Base-by-base conservation (phyloP, 2,329 filamentous ascomycete species). In the Chaetomium olivaceum region DNA sequence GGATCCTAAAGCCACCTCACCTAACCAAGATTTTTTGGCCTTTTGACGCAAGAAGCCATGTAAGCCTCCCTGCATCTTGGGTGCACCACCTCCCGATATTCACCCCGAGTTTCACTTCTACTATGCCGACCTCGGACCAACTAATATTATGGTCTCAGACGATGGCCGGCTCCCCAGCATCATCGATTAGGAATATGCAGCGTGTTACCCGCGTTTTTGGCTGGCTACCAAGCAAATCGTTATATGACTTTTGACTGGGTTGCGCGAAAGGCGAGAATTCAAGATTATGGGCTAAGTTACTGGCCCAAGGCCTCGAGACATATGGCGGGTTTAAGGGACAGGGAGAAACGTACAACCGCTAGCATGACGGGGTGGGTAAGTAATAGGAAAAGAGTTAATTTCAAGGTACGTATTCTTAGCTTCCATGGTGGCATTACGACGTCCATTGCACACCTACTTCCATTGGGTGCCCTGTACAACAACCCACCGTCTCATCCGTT, bases 141-240 rank as follows among this genome's bases (percentile, higher is more conserved):
- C 57, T 6, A 59, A 59, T 12, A 51, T 59, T n/a, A 50, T 59
- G 57, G 57, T 59, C 4, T 59, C 57, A 5, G 56, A 25, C 21
- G 39, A 46, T 51, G 57, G 25, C 25, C 57, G 39, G 3, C 7
- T 59, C 19, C 21, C 43, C 2, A 43, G 57, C 14, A 59, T 59
- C 27, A 50, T 59, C 19, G 57, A 59, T 27, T 59, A 43, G 57
- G 57, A 59, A 51, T 59, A 43, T 4, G 57, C 43, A 27, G 57
- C 57, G 27, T 51, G 33, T 59, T 59, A 59, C 43, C 57, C 57
- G 31, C 57, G 57, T 23, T 59, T 59, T 25, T 59, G 57, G 46
- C 39, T 51, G 16, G 57, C 57, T 16, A 59, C 57, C 43, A 59
- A 59, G 43, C 57, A 43, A 14, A 21, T 58, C 14, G 36, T 27